These are phyloP conservation scores for Botryosphaeria dothidea DNA, from an alignment of 2,329 filamentous ascomycete genomes.

Conservation along the genomic window DNA sequence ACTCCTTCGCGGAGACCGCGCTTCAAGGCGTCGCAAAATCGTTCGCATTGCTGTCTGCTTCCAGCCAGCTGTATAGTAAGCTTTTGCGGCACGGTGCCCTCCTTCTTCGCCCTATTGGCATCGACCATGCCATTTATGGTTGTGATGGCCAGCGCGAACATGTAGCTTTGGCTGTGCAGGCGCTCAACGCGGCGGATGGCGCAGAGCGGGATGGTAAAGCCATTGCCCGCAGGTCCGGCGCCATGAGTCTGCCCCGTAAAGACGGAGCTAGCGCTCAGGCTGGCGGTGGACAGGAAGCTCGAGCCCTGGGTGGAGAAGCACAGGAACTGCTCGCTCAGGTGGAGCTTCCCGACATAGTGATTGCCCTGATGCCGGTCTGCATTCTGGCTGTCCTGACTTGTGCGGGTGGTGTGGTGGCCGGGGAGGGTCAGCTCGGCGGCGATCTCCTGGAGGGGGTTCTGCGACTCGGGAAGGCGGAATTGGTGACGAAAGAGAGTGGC, in stretches of 20 bases:
- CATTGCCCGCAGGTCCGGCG: slow-evolving; percentile 89
- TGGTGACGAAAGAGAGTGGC: slow-evolving; percentile 91
- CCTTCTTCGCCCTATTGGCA: slow-evolving; percentile 48
- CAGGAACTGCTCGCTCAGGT: slow-evolving; percentile 90
- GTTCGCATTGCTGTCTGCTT: slow-evolving; percentile 83
- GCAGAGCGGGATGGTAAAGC: slow-evolving; percentile 91
- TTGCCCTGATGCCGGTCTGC: slow-evolving; percentile 69
- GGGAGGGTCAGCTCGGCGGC: slow-evolving; percentile 88
- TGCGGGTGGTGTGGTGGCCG: slow-evolving; percentile 61
- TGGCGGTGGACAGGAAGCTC: slow-evolving; percentile 81
- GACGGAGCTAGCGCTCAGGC: slow-evolving; percentile 73
- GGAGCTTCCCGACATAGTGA: slow-evolving; percentile 88
- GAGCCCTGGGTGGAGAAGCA: slow-evolving; percentile 95
- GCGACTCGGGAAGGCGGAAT: slow-evolving; percentile 89
- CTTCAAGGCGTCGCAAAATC: slow-evolving; percentile 95
- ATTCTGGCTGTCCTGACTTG: slow-evolving; percentile 59
- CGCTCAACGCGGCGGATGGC: slow-evolving; percentile 90
- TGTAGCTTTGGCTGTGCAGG: slow-evolving; percentile 86
- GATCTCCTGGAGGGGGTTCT: slow-evolving; percentile 94
- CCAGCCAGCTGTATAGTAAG: slow-evolving; percentile 91
- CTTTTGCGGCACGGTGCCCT: slow-evolving; percentile 69
- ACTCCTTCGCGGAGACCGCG: slow-evolving; percentile 84
- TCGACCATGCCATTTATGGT: slow-evolving; percentile 76
- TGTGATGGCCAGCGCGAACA: slow-evolving; percentile 90
- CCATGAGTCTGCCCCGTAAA: slow-evolving; percentile 94